Base-by-base conservation (phyloP, 768 basidiomycete species). In the Tulasnella sp. region DNA sequence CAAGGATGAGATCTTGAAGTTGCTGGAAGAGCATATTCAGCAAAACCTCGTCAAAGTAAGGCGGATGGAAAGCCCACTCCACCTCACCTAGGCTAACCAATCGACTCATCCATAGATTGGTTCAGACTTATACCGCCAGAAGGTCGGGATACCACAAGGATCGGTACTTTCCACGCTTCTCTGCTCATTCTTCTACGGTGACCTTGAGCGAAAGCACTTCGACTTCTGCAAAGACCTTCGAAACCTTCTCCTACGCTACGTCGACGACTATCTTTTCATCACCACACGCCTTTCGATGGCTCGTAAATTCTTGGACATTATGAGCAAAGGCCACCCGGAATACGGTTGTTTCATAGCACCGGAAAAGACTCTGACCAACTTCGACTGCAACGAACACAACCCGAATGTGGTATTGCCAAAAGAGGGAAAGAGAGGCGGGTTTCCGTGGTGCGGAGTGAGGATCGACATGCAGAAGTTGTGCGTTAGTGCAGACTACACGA, bases 131-230 rank as follows among this genome's bases (percentile, higher is more conserved):
- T 97, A 91, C 81, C 89, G 91, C 15, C 97, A 99, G 82, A 88
- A 87, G n/a, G 88, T 93, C 37, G 97, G 97, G 2, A 99, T 99
- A 31, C 97, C 97, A 0, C 97, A 99, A 82, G 97, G 97, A 29
- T 98, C 96, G 2, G 89, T 96, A n/a, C 84, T 99, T n/a, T 97
- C 96, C 8, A 88, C 92, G 0, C 81, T 99, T n/a, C 84, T 99
- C 1, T 99, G 97, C 82, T 92, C 93, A 0, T 93, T 96, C 83
- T 97, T 94, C 82, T 99, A 98, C 79, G 96, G 94, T 7, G 91
- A 97, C 80, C 85, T 99, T 77, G 97, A 99, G 82, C 87, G 84
- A 38, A 84, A 80, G 8, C 82, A 83, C 49, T 90, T 92, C 11
- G 75, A 78, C 2, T 86, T 83, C 78, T 87, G 86, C 1, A 81